phyloP scores from a whole-genome alignment of 768 basidiomycete genomes.

The Tephrocybe sp. region DNA sequence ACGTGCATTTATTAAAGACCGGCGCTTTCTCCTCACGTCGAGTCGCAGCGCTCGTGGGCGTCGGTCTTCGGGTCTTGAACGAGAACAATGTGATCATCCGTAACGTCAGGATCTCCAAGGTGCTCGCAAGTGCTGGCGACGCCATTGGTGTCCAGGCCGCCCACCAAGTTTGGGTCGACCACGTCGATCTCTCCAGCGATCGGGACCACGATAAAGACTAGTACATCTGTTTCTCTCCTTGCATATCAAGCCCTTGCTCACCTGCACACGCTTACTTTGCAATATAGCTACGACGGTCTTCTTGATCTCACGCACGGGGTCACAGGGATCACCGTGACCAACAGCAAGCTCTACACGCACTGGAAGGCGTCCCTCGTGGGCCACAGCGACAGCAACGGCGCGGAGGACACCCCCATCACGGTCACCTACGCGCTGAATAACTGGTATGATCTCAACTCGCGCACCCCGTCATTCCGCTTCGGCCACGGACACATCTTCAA shows the following conservation, averaged over 20 bases:
- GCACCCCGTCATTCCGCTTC: constrained; percentile 47
- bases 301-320: constrained; percentile 45
- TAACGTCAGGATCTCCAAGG: constrained; percentile 50
- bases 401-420: constrained; percentile 38
- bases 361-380: constrained; percentile 46
- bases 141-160: constrained; percentile 43
- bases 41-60: constrained; percentile 37
- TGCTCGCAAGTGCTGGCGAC: constrained; percentile 44
- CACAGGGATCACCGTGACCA: constrained; percentile 40
- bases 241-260: neutral
- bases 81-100: constrained; percentile 48
- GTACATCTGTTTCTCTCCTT: neutral
- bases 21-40: neutral
- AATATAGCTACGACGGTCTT: constrained; percentile 41
- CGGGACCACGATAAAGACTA: constrained; percentile 40
- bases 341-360: constrained; percentile 43
- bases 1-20: constrained; percentile 10
- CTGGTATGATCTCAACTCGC: constrained; percentile 42
- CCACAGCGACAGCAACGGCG: constrained; percentile 42
- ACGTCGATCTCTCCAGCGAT: constrained; percentile 44
- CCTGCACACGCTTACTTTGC: too few species aligned
- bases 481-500: constrained; percentile 48
- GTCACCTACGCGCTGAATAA: constrained; percentile 45
- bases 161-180: constrained; percentile 45
- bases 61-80: constrained; percentile 44